phyloP scores from a whole-genome alignment of 2,329 filamentous ascomycete genomes.

The Ascomycota sp. region DNA sequence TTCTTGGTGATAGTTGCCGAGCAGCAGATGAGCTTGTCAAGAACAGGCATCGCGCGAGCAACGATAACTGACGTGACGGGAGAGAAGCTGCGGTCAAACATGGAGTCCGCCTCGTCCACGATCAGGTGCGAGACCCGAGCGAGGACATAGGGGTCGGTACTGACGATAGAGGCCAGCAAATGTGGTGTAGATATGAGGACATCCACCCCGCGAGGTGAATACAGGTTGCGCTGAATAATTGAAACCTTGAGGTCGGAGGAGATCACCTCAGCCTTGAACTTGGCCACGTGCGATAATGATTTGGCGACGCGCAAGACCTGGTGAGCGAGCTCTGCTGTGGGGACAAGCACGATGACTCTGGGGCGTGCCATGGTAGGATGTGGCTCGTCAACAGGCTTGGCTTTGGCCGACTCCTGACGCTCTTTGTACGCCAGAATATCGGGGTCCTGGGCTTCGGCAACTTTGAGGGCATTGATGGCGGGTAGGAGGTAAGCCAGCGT shows the following conservation, averaged over 20 bases:
- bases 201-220: constrained; percentile 61
- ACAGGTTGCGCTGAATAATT: constrained; percentile 67
- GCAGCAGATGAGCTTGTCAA: constrained; percentile 75
- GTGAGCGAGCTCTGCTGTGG: constrained; percentile 73
- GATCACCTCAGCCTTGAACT: constrained; percentile 66
- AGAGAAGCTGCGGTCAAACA: constrained; percentile 81
- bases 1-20: constrained; percentile 86
- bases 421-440: constrained; percentile 34
- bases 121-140: constrained; percentile 78
- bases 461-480: constrained; percentile 64
- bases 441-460: constrained; percentile 39
- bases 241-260: constrained; percentile 54
- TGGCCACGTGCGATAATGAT: constrained; percentile 58
- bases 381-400: constrained; percentile 44
- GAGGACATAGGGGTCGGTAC: constrained; percentile 75
- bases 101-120: constrained; percentile 85
- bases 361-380: constrained; percentile 59
- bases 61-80: constrained; percentile 64
- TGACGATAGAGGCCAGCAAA: constrained; percentile 65
- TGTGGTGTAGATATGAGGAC: constrained; percentile 75
- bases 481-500: constrained; percentile 83
- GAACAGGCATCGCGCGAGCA: constrained; percentile 55
- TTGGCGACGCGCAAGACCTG: constrained; percentile 72
- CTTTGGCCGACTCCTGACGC: constrained; percentile 27
- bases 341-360: constrained; percentile 65